Base-by-base conservation (phyloP, 495 filamentous ascomycete species). In the Penicillium nucicola region DNA sequence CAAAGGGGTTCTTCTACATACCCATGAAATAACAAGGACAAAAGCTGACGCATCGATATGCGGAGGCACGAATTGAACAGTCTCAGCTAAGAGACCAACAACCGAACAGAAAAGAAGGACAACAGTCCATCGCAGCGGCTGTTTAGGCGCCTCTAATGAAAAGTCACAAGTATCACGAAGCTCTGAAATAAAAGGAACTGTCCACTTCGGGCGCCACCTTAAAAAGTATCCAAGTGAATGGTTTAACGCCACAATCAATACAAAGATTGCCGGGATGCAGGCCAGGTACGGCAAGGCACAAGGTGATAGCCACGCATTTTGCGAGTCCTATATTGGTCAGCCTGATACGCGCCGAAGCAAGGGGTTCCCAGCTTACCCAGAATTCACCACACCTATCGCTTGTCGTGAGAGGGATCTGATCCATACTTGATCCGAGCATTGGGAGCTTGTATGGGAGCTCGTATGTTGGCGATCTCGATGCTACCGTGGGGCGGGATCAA, bases 201-300 rank as follows among this genome's bases (percentile, higher is more conserved):
- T 71, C 80, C 79, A 85, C 63, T 54, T 62, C 14, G 82, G 80
- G 10, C 64, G 62, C 61, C 64, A 66, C 35, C 60, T 49, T 0
- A 56, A 37, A 20, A 64, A 43, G 12, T 60, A 53, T 5, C 50
- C 42, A n/a, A 72, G 25, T n/a, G 71, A 7, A 50, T 74, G 67
- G 17, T 48, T 56, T 5, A 78, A 37, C 4, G 72, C 45, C 48
- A 80, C 56, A 15, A 74, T 56, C 35, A 70, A 42, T 38, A 74
- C 58, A 25, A 79, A 19, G 15, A 67, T 45, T 11, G 72, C 72
- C 7, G 80, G 78, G 19, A 78, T 46, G 14, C 65, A 56, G n/a
- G 75, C 68, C 18, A 82, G 57, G 41, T 76, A 71, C 8, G 68
- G 69, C 34, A 80, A 57, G 47, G 70, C 70, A 62, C 77, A 82